Conservation (phyloP, 208 protist genomes). For the Acanthamoeba triangularis region DNA sequence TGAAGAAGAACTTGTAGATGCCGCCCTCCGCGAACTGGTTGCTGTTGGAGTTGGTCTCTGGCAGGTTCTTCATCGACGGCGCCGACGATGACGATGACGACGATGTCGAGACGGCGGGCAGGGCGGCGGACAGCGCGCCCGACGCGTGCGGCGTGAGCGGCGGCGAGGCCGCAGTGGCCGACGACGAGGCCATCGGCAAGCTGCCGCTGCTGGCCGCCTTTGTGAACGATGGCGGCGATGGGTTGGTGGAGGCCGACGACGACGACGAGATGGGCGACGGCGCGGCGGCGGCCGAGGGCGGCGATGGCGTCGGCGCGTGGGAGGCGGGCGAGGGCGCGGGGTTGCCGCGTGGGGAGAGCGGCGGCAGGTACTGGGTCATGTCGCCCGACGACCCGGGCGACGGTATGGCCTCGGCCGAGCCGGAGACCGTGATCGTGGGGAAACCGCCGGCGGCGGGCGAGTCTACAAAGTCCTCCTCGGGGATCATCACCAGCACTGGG, state of each 20-base stretch:
- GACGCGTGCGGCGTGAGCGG: not conserved
- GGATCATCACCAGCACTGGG: conserved; percentile 49
- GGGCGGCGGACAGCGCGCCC: not conserved
- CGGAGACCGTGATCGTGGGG: not conserved
- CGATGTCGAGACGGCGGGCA: not conserved
- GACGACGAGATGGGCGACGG: not conserved
- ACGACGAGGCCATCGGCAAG: not conserved
- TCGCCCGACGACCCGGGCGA: not conserved
- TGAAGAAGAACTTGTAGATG: conserved; percentile 49
- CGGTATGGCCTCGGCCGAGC: not conserved
- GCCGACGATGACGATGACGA: not conserved
- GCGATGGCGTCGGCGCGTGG: not conserved
- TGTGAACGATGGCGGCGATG: not conserved
- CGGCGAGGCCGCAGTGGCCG: not conserved
- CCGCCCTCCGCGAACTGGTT: conserved; percentile 33
- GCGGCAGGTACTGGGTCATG: not conserved
- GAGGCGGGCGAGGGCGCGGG: not conserved
- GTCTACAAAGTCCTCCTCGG: conserved; percentile 40
- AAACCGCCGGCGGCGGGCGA: not conserved
- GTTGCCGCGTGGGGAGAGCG: not conserved
- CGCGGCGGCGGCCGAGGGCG: not conserved
- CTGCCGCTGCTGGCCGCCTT: not conserved
- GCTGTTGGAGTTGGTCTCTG: not conserved
- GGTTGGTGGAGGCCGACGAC: not conserved
- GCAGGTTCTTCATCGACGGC: not conserved